Evolutionary conservation across 1,284 basidiomycete genomes (phyloP).

Genomic region (Austroboletus niveus): DNA sequence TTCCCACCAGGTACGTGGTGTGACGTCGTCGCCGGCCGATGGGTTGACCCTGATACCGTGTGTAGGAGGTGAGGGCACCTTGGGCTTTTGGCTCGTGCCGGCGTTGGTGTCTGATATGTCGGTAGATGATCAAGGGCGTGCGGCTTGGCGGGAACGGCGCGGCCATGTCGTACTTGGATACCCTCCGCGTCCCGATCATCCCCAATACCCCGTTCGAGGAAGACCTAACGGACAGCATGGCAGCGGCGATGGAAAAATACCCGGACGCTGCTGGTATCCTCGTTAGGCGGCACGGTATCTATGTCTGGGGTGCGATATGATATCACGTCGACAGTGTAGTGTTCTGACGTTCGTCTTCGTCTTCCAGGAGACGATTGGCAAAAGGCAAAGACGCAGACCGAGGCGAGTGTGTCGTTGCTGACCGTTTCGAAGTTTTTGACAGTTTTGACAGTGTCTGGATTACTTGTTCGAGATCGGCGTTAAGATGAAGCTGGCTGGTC

Average conservation of each 20-base stretch:
- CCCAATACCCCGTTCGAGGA: constrained; percentile 87
- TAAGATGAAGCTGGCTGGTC: constrained; percentile 67
- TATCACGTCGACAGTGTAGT: background rate
- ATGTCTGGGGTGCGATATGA: constrained; percentile 70
- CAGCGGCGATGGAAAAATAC: constrained; percentile 72
- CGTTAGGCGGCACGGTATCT: constrained; percentile 80
- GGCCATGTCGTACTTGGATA: constrained; percentile 79
- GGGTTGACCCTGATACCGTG: background rate
- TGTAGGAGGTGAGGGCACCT: constrained; percentile 38
- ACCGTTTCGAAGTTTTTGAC: background rate
- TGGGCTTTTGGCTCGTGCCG: background rate
- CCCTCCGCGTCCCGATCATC: constrained; percentile 83
- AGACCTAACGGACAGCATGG: constrained; percentile 84
- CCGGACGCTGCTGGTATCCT: constrained; percentile 79
- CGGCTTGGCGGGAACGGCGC: constrained; percentile 70
- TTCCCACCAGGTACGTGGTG: constrained; percentile 62
- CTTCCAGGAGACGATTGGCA: constrained; percentile 70
- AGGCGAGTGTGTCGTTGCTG: constrained; percentile 39
- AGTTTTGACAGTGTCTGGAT: constrained; percentile 63
- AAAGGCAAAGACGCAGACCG: constrained; percentile 85
- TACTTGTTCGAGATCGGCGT: constrained; percentile 85
- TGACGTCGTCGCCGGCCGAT: background rate
- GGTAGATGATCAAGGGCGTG: constrained; percentile 86
- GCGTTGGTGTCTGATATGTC: no score
- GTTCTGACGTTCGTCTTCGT: background rate